Percentiles rank a stretch among this genome's conserved stretches.
Evolutionary conservation across 1,284 basidiomycete species (phyloP).

Genomic region (Pseudozyma thailandica): DNA sequence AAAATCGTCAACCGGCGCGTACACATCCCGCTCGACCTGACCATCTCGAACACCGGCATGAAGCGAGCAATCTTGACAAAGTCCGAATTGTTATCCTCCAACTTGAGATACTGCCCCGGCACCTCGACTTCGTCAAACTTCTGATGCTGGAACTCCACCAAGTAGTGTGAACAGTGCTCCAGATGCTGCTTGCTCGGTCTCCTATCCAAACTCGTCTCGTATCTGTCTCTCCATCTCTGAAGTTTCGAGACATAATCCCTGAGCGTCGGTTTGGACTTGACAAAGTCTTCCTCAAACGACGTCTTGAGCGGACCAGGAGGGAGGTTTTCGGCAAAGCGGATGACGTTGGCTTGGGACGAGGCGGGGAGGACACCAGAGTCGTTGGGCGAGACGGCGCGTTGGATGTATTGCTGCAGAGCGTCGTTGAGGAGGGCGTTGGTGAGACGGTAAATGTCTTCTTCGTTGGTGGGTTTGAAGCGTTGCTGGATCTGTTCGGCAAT

Average conservation of each 20-base stretch:
- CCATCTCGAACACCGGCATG: constrained; percentile 88
- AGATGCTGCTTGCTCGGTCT: constrained; percentile 87
- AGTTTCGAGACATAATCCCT: constrained; percentile 89
- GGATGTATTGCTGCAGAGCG: constrained; percentile 70
- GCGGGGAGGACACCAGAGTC: constrained; percentile 81
- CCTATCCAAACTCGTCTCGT: constrained; percentile 84
- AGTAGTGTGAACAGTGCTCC: constrained; percentile 89
- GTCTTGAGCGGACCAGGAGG: constrained; percentile 71
- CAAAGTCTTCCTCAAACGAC: constrained; percentile 92
- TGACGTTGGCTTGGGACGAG: constrained; percentile 74
- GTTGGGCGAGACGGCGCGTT: constrained; percentile 58
- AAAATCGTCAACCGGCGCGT: constrained; percentile 91
- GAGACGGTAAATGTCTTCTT: constrained; percentile 95
- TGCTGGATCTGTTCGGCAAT: constrained; percentile 94
- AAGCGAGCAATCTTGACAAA: constrained; percentile 94
- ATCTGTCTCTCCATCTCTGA: constrained; percentile 92
- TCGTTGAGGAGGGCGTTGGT: constrained; percentile 83
- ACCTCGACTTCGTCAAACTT: constrained; percentile 99
- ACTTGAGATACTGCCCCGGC: constrained; percentile 89
- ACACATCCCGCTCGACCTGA: constrained; percentile 82
- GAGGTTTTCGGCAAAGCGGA: constrained; percentile 76
- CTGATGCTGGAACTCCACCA: constrained; percentile 97
- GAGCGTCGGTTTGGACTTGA: constrained; percentile 81
- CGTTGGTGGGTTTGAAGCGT: constrained; percentile 88
- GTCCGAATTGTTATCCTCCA: constrained; percentile 89